phyloP scores from a whole-genome alignment of 106 monocot genomes.

The Dactylorhiza incarnata region DNA sequence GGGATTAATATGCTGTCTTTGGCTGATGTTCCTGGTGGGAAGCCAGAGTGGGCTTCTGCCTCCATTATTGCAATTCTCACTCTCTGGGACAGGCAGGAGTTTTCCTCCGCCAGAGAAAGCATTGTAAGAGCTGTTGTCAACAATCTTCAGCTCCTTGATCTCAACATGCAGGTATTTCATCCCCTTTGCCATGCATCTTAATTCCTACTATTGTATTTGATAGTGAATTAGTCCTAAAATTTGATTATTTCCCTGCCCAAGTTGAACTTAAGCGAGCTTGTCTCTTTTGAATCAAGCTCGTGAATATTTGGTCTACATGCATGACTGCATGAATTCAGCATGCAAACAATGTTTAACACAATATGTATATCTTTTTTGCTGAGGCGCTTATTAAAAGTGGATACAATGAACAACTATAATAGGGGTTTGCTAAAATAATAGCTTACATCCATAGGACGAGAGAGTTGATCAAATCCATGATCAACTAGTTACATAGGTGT shows the following conservation, averaged over 20 bases:
- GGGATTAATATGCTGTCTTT: slow-evolving; percentile 94
- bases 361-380: too few relatives aligned
- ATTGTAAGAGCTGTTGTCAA: slow-evolving; percentile 91
- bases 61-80: slow-evolving; percentile 91
- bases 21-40: slow-evolving; percentile 96
- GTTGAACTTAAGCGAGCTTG: background rate
- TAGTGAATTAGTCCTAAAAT: background rate
- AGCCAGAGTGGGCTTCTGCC: slow-evolving; percentile 97
- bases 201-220: background rate
- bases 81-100: slow-evolving; percentile 95
- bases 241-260: background rate
- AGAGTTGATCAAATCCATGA: too few relatives aligned
- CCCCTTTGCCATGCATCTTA: background rate
- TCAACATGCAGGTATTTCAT: slow-evolving; percentile 79
- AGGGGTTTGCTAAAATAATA: too few relatives aligned
- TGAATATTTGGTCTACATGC: background rate
- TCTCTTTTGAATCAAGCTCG: background rate
- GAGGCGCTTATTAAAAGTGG: too few relatives aligned
- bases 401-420: too few relatives aligned
- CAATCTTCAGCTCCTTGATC: slow-evolving; percentile 93
- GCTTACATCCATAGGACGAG: too few relatives aligned
- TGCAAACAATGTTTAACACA: too few relatives aligned
- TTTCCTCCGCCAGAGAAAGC: slow-evolving; percentile 86
- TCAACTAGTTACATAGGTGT: too few relatives aligned
- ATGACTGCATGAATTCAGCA: background rate